These are phyloP conservation scores for Apophysomyces variabilis DNA, from an alignment of 371 early-diverging fungal genomes.

Conservation along the genomic window DNA sequence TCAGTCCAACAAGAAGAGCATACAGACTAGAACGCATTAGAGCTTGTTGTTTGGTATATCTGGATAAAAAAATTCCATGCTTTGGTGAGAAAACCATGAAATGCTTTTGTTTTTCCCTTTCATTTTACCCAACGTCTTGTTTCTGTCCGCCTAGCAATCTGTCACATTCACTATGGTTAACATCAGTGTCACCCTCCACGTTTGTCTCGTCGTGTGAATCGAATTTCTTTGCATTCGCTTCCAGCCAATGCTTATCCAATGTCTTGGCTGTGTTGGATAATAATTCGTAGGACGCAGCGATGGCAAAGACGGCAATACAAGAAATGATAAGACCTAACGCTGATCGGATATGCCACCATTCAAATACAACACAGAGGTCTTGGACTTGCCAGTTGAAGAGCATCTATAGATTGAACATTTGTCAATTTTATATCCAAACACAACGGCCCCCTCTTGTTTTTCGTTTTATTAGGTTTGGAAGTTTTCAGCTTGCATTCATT, in stretches of 20 bases:
- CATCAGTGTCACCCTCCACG: not conserved
- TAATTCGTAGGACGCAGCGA: conserved; percentile 65
- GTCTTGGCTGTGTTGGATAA: conserved; percentile 48
- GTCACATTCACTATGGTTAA: conserved; percentile 7
- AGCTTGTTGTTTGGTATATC: conserved; percentile 45
- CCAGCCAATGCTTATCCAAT: conserved; percentile 50
- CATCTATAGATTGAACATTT: conserved; percentile 55
- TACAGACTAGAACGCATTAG: conserved; percentile 33
- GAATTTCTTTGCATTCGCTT: conserved; percentile 34
- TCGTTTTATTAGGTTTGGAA: not conserved
- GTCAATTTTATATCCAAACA: too few relatives aligned
- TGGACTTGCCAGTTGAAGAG: conserved; percentile 74
- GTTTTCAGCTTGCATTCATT: not conserved
- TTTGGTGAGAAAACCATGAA: not conserved
- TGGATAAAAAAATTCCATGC: conserved; percentile 13
- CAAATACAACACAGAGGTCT: conserved; percentile 73
- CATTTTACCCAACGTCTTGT: conserved; percentile 22
- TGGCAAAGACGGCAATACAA: conserved; percentile 55
- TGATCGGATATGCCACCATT: conserved; percentile 70
- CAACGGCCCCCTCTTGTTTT: too few relatives aligned
- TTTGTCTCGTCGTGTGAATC: conserved; percentile 10
- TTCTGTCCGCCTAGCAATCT: conserved; percentile 20
- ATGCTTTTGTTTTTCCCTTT: conserved; percentile 21
- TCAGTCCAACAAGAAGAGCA: not conserved
- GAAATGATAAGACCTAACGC: conserved; percentile 55